Evolutionary conservation across 2,329 filamentous ascomycete genomes (phyloP), one percentile per base, ranked within the genome.

Genomic region (Pyricularia grisea): DNA sequence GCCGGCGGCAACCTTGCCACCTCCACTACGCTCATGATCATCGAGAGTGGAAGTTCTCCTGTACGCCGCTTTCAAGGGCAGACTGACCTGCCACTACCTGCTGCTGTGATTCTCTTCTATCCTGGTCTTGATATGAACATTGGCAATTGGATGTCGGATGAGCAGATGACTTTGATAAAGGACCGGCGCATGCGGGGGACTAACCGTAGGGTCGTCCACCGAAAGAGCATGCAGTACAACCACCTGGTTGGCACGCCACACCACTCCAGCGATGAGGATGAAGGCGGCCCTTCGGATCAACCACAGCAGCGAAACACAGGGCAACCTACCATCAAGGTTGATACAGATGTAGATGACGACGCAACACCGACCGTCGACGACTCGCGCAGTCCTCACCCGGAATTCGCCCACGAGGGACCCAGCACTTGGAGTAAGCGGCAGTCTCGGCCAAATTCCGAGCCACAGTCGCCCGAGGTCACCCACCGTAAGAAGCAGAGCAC

Each of bases 61-160:
- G 82, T 84, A 28, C 82, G 85, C 28, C 80, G 84, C 66, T 87
- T 84, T 78, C 80, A 84, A 69, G 84, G 83, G 17, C 84, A 88
- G 71, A 80, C 81, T 25, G 82, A 88, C 2, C 82, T 97, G 6
- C 90, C 93, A 0, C 77, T 86, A 0, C 95, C 95, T 0, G 90
- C 92, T 68, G 94, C 93, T 0, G 79, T 98, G 9, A 84, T 98
- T 0, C 84, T 97, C 66, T 89, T 96, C 70, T 99, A 99, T 75
- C 95, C 95, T 0, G 90, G 90, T 0, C 81, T 99, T 70, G 95
- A 98, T 75, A 93, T 98, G 91, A 97, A 97, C 75, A 98, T 98
- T 72, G 93, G 93, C 55, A 97, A 94, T 78, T 99, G 95, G 95
- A 98, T 99, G 94, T 94, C 92, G 0, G 94, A 98, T 74, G 94